Base-by-base conservation (phyloP, 2,329 filamentous ascomycete genomes). In the Colletotrichum higginsianum region DNA sequence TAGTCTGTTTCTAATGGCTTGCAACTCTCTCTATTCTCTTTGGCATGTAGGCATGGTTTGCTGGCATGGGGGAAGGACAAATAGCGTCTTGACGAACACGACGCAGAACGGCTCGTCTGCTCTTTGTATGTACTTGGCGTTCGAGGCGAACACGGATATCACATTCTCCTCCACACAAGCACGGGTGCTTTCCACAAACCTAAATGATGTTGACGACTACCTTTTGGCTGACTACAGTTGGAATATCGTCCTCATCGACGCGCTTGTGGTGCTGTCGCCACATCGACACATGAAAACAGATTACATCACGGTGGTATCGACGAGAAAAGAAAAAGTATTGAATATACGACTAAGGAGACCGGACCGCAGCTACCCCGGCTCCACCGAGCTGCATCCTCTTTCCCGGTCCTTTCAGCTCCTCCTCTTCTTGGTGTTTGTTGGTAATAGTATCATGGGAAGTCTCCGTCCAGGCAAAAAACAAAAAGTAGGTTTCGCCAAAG, bases 401-500 rank as follows among this genome's bases (percentile, higher is more conserved):
- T 46, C 53, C 38, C 38, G 30, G 40, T 47, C 18, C 26, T n/a
- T 44, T 11, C 35, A 38, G 35, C 9, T 11, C 35, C 35, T 11
- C 35, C 35, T 38, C 35, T 38, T 30, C 60, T 16, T 40, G 30
- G 47, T 60, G 47, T 35, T 68, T 44, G 47, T 60, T 57, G 52
- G 46, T 44, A 60, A 52, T 55, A 61, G 66, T 58, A 58, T 72
- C 69, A 53, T 69, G 55, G 65, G 64, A 57, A 42, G 68, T 64
- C 65, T 38, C 35, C 35, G 58, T 68, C 60, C 69, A 61, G 58
- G 47, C 26, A 49, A 50, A 46, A 46, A 46, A 56, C n/a, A 68
- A 66, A 68, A 64, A 26, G 69, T 72, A 68, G 69, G 69, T 72
- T 61, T 72, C 66, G 58, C 66, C 52, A 72, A 61, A 72, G 65